Conservation (phyloP, 352 stramenopile genomes). For the Pythium brassicae region DNA sequence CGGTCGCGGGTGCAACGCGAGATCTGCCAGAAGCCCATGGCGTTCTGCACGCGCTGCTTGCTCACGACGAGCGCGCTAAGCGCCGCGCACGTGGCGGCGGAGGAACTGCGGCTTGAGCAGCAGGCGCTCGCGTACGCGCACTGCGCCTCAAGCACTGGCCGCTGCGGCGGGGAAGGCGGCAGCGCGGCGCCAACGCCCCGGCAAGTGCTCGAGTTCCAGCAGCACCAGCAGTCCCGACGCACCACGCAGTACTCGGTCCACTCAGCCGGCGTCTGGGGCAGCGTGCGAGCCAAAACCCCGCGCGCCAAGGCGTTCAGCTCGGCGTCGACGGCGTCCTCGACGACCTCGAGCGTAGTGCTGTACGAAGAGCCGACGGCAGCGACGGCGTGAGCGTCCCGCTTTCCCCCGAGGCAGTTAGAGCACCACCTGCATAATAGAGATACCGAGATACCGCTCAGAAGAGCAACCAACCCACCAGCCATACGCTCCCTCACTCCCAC, state of each 20-base stretch:
- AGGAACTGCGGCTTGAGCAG: conserved; percentile 26
- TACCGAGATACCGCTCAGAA: no score
- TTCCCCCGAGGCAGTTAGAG: neutral
- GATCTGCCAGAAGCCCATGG: conserved; percentile 39
- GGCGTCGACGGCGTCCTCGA: conserved; percentile 13
- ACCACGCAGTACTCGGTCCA: conserved; percentile 4
- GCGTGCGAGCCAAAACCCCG: neutral
- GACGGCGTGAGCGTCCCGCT: conserved; percentile 3
- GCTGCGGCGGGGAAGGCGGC: neutral
- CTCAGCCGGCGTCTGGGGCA: neutral
- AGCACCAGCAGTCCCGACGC: neutral
- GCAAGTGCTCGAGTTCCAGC: conserved; percentile 9
- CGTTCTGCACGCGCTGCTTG: conserved; percentile 47
- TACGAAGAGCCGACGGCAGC: conserved; percentile 10
- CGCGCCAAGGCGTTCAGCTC: conserved; percentile 17
- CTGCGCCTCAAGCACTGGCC: neutral
- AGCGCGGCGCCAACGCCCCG: conserved; percentile 6
- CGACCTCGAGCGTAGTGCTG: conserved; percentile 13
- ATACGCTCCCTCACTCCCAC: no score
- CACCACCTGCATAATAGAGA: neutral
- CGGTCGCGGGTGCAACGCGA: conserved; percentile 14
- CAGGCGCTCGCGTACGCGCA: conserved; percentile 2
- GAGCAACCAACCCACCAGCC: no score
- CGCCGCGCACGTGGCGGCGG: conserved; percentile 32
- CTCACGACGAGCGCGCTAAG: conserved; percentile 35